phyloP scores from a whole-genome alignment of 202 grass and related monocot genomes.

The Eragrostis tef region DNA sequence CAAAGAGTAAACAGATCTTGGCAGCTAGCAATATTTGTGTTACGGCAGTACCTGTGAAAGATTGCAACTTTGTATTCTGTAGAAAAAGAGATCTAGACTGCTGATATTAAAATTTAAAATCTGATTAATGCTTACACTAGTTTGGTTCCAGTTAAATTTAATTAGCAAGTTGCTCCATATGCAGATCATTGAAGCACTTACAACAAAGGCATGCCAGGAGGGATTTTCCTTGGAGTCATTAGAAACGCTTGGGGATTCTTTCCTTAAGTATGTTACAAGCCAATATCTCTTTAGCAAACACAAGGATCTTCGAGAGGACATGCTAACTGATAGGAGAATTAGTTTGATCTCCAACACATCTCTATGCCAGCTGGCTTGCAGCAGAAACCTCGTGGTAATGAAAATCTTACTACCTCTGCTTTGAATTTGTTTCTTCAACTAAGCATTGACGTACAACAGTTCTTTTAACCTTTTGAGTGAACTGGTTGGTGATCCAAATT shows the following conservation, averaged over 20 bases:
- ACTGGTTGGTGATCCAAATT: background rate
- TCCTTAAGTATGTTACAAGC: constrained; percentile 69
- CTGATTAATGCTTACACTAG: background rate
- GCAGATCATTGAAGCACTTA: constrained; percentile 82
- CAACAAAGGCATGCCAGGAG: constrained; percentile 76
- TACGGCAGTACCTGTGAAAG: background rate
- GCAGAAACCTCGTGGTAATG: constrained; percentile 59
- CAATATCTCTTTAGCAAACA: constrained; percentile 70
- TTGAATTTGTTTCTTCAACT: constrained; percentile 13
- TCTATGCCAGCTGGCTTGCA: constrained; percentile 57
- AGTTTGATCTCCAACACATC: constrained; percentile 61
- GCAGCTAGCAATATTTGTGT: background rate
- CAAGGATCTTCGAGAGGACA: constrained; percentile 64
- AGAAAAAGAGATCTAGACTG: background rate
- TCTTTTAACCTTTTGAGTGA: background rate
- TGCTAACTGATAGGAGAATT: constrained; percentile 61
- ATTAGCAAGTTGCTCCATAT: background rate
- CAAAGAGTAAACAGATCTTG: constrained; percentile 26
- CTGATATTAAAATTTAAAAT: background rate
- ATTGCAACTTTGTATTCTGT: background rate
- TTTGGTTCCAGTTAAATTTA: constrained; percentile 22
- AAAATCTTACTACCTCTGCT: constrained; percentile 12
- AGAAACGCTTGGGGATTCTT: constrained; percentile 89
- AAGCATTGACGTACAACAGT: background rate
- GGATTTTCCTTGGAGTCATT: constrained; percentile 73